A percentile compares a stretch with the other conserved stretches of the same genome.
phyloP scores from a whole-genome alignment of 2,329 filamentous ascomycete species.

The Colletotrichum incanum region DNA sequence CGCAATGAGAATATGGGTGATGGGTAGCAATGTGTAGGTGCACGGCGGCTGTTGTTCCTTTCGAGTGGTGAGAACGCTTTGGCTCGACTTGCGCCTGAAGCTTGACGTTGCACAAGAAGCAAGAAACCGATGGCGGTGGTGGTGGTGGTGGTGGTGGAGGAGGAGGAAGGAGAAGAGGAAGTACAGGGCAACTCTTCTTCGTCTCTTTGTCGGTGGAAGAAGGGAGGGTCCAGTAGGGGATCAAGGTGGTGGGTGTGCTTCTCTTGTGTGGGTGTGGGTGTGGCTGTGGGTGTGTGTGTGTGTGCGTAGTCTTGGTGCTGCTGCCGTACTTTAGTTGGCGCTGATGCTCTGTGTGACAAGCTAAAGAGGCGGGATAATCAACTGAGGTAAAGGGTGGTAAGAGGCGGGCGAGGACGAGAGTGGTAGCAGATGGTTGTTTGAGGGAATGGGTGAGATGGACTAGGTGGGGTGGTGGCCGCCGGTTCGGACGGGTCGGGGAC shows the following conservation, averaged over 20 bases:
- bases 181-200: background rate
- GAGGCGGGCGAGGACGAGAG: background rate
- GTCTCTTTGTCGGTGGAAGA: background rate
- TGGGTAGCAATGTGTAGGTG: conserved; percentile 22
- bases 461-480: conserved; percentile 1
- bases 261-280: background rate
- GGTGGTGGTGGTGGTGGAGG: background rate
- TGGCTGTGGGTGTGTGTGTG: background rate
- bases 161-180: background rate
- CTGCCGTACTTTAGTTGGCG: conserved; percentile 6
- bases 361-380: conserved; percentile 1
- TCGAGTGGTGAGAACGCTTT: conserved; percentile 19
- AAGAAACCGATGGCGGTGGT: background rate
- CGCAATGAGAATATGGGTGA: conserved; percentile 13
- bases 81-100: conserved; percentile 30
- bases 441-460: background rate
- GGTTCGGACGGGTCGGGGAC: conserved; percentile 39
- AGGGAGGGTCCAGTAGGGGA: conserved; percentile 6
- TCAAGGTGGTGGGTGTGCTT: conserved; percentile 28
- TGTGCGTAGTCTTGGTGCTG: conserved; percentile 11
- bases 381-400: conserved; percentile 1
- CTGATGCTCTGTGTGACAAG: conserved; percentile 10
- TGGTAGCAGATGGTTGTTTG: background rate
- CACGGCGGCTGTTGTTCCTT: conserved; percentile 31
- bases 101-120: conserved; percentile 28